Base-by-base conservation (phyloP, 805 yeast genomes). In the Spathaspora gorwiae region DNA sequence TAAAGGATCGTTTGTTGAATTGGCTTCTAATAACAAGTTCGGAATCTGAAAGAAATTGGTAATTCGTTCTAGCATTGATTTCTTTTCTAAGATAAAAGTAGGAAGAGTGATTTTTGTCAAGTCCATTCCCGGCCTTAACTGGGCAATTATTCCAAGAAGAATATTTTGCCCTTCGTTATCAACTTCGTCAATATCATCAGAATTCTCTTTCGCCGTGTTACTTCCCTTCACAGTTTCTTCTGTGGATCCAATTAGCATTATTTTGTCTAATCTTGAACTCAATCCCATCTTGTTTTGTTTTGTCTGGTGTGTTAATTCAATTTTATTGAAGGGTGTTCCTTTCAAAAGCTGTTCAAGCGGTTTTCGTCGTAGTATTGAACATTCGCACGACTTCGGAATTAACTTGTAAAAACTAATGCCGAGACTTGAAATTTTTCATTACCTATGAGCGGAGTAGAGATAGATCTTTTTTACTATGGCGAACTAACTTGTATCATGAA, bases 21-120 rank as follows among this genome's bases (percentile, higher is more conserved):
- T 84, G 0, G 97, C 97, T 26, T 77, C 75, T 7, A 89, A 59
- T 35, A 90, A 64, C 31, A 90, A 68, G 33, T 82, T 80, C 0
- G 97, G 97, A 52, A 82, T 89, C 57, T 84, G 83, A 47, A 87
- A 76, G 60, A 82, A 87, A 63, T 94, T 94, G 3, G 97, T 87
- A 54, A 94, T 88, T 60, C 99, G 80, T 65, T 94, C 99, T 44
- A 94, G 72, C 98, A 94, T 90, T 1, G 96, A 87, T 67, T 90
- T 94, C 62, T 95, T 84, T 65, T 94, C 99, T 44, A 94, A 72
- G 41, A 94, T 90, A 57, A 94, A 94, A 1, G 99, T 94, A 5
- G 99, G 99, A 43, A 94, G 73, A 0, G 99, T 92, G 52, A 92
- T 92, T 56, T 92, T 78, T 0, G 96, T 76, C 50, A 92, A 73